phyloP scores from a whole-genome alignment of 106 monocot species.

The Ottelia alismoides region DNA sequence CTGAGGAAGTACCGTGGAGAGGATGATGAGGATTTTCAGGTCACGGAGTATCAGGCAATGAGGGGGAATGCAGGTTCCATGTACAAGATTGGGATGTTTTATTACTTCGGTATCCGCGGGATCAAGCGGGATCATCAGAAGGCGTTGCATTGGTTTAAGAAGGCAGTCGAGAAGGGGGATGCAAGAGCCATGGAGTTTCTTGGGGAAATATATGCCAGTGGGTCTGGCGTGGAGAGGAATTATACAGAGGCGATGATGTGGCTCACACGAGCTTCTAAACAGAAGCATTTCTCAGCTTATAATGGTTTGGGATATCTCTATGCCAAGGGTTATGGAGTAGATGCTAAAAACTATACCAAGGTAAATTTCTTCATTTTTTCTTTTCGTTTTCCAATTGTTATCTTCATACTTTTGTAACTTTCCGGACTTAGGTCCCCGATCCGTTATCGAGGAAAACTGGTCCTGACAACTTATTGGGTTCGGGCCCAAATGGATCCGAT shows the following conservation, averaged over 20 bases:
- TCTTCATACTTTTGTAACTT: no score
- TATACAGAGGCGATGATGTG: slow-evolving; percentile 84
- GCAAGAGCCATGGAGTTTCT: slow-evolving; percentile 76
- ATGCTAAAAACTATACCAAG: slow-evolving; percentile 76
- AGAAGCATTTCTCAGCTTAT: slow-evolving; percentile 74
- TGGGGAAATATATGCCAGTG: slow-evolving; percentile 95
- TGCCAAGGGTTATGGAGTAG: slow-evolving; percentile 91
- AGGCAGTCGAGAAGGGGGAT: slow-evolving; percentile 79
- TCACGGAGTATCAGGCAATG: slow-evolving; percentile 79
- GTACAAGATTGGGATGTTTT: slow-evolving; percentile 69
- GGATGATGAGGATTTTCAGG: slow-evolving; percentile 85
- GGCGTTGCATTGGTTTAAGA: slow-evolving; percentile 65
- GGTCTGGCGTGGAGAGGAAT: slow-evolving; percentile 80
- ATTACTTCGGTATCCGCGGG: slow-evolving; percentile 87
- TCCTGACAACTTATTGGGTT: no score
- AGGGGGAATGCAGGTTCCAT: slow-evolving; percentile 65
- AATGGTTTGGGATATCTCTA: slow-evolving; percentile 94
- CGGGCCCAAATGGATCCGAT: no score
- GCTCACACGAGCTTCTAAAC: slow-evolving; percentile 55
- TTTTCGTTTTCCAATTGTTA: slow-evolving; percentile 25
- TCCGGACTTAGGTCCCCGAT: no score
- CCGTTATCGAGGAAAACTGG: no score
- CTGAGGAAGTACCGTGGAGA: slow-evolving; percentile 73
- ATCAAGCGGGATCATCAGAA: slow-evolving; percentile 51
- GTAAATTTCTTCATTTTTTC: slow-evolving; percentile 26